phyloP scores from a whole-genome alignment of 352 stramenopile genomes.

The Phytophthora vignae region DNA sequence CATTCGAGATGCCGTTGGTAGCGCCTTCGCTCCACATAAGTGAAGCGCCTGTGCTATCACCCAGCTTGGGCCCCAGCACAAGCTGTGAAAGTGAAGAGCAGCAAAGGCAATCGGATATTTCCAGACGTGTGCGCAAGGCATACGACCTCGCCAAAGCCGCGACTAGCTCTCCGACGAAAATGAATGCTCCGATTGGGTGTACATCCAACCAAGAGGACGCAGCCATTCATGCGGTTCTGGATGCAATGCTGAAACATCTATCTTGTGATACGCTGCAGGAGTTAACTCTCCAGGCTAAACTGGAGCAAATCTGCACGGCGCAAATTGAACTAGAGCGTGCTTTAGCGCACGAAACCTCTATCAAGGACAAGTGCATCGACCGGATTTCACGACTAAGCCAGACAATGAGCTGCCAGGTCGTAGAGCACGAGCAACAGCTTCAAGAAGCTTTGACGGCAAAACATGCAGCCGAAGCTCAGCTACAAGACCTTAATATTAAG shows the following conservation, averaged over 20 bases:
- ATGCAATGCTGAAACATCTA: constrained; percentile 47
- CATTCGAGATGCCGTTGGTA: constrained; percentile 21
- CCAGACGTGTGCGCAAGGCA: constrained; percentile 52
- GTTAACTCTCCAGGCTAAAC: constrained; percentile 57
- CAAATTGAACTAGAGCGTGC: constrained; percentile 47
- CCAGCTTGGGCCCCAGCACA: constrained; percentile 22
- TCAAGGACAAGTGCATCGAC: constrained; percentile 79
- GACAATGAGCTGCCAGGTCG: constrained; percentile 69
- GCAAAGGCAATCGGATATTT: constrained; percentile 42
- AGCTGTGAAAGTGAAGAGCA: constrained; percentile 24
- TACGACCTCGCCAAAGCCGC: constrained; percentile 65
- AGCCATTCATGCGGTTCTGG: constrained; percentile 37
- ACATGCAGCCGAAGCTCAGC: constrained; percentile 35
- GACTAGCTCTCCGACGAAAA: constrained; percentile 11
- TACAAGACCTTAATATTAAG: constrained; percentile 51
- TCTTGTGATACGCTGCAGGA: constrained; percentile 19
- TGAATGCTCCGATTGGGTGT: background rate
- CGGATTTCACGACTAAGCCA: constrained; percentile 76
- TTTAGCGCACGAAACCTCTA: constrained; percentile 51
- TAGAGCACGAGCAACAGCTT: constrained; percentile 71
- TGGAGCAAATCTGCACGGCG: constrained; percentile 44
- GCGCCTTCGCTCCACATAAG: background rate
- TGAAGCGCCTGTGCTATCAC: constrained; percentile 15
- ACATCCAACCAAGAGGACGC: constrained; percentile 18
- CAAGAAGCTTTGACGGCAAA: constrained; percentile 53